Percentiles rank a stretch among this genome's conserved stretches.
Conservation (phyloP, 495 filamentous ascomycete genomes). For the Penicillium lividum region DNA sequence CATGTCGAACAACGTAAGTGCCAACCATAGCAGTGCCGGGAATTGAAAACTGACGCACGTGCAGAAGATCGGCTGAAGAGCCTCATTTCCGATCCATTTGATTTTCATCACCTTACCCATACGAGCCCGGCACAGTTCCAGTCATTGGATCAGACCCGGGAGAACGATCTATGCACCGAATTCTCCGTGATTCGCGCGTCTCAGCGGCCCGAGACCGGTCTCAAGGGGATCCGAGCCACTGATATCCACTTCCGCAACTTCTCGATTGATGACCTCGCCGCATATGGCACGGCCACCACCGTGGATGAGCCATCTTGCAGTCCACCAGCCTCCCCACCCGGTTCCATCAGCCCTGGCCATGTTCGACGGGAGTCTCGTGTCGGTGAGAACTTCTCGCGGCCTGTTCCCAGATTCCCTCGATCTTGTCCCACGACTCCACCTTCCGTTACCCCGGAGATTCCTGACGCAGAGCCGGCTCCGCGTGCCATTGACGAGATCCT, state of each 20-base stretch:
- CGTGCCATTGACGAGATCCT: conserved; percentile 49
- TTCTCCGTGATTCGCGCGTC: conserved; percentile 67
- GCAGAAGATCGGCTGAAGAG: conserved; percentile 44
- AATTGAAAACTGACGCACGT: neutral
- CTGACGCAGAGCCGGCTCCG: conserved; percentile 39
- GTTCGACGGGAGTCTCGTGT: conserved; percentile 36
- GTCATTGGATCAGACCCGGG: conserved; percentile 54
- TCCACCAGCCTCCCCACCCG: conserved; percentile 23
- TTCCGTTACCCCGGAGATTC: conserved; percentile 31
- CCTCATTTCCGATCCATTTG: conserved; percentile 78
- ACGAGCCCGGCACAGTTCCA: conserved; percentile 66
- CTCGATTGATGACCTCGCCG: conserved; percentile 53
- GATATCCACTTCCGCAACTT: conserved; percentile 66
- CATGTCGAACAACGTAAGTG: conserved; percentile 8
- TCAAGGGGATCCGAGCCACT: conserved; percentile 63
- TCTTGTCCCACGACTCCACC: conserved; percentile 32
- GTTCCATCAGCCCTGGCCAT: conserved; percentile 22
- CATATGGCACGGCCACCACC: conserved; percentile 25
- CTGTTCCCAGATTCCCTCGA: conserved; percentile 39
- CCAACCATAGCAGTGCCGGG: neutral
- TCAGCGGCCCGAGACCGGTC: conserved; percentile 60
- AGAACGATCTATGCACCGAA: conserved; percentile 64
- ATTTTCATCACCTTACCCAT: conserved; percentile 86
- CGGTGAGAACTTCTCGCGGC: conserved; percentile 54
- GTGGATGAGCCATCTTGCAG: conserved; percentile 29